Evolutionary conservation across 2,329 filamentous ascomycete species (phyloP).

Genomic region (Coniella vitis): DNA sequence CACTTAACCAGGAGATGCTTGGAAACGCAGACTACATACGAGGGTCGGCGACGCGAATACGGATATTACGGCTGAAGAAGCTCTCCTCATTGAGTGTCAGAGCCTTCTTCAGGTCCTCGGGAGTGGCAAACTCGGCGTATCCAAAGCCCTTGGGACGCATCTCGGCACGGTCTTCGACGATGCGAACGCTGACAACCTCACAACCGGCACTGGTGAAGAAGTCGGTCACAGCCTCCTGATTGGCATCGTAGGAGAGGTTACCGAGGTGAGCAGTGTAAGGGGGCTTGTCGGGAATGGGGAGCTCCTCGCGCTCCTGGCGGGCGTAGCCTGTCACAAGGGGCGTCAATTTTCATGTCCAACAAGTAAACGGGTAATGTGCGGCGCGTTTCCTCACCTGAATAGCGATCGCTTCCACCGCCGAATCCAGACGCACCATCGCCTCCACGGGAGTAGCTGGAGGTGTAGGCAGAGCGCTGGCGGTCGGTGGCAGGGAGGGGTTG

Average conservation of each 20-base stretch:
- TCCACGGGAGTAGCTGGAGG: conserved; percentile 23
- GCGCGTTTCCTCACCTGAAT: conserved; percentile 7
- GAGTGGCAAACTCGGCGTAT: conserved; percentile 85
- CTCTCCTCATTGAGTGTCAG: conserved; percentile 73
- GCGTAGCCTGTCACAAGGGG: conserved; percentile 43
- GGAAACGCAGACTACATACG: conserved; percentile 56
- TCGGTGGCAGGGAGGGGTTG: conserved; percentile 49
- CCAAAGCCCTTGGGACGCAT: conserved; percentile 95
- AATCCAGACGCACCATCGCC: conserved; percentile 20
- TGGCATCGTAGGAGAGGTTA: conserved; percentile 94
- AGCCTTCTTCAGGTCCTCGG: conserved; percentile 88
- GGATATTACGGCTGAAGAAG: conserved; percentile 83
- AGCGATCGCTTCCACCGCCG: conserved; percentile 21
- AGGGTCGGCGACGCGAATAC: conserved; percentile 93
- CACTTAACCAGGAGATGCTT: not conserved
- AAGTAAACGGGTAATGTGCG: not conserved
- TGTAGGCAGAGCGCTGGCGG: conserved; percentile 30
- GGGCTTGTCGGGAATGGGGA: conserved; percentile 84
- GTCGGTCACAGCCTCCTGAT: conserved; percentile 70
- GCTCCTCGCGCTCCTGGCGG: conserved; percentile 56
- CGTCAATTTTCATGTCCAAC: conserved; percentile 11
- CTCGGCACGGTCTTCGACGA: conserved; percentile 93
- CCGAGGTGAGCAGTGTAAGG: conserved; percentile 94
- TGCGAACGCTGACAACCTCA: conserved; percentile 81
- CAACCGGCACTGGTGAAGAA: conserved; percentile 69